A percentile compares a stretch with the other conserved stretches of the same genome.
phyloP scores from a whole-genome alignment of 306 rosid genomes.

The Medicago ruthenica region DNA sequence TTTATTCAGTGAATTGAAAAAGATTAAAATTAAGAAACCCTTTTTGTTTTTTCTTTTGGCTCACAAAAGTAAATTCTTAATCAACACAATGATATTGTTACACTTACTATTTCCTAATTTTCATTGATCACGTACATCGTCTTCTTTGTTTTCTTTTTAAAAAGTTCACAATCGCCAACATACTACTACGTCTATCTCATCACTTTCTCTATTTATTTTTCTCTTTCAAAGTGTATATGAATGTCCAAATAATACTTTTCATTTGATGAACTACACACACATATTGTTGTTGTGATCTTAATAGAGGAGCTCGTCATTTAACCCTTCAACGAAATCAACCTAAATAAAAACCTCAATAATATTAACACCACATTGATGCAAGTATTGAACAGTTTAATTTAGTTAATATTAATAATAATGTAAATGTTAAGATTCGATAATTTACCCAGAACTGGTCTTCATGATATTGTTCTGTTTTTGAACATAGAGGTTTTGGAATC shows the following conservation, averaged over 20 bases:
- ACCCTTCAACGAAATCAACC: slow-evolving; percentile 54
- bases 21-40: background rate
- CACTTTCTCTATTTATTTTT: too few relatives aligned
- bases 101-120: too few relatives aligned
- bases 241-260: too few relatives aligned
- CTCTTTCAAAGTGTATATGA: too few relatives aligned
- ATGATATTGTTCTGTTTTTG: slow-evolving; percentile 61
- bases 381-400: background rate
- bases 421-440: background rate
- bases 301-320: slow-evolving; percentile 47
- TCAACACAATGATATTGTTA: too few relatives aligned
- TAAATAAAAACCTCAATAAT: slow-evolving; percentile 23
- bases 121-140: too few relatives aligned
- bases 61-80: too few relatives aligned
- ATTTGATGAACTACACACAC: too few relatives aligned
- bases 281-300: background rate
- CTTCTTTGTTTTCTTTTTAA: too few relatives aligned
- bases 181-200: too few relatives aligned
- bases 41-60: slow-evolving; percentile 29
- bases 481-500: slow-evolving; percentile 61
- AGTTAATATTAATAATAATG: background rate
- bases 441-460: slow-evolving; percentile 80
- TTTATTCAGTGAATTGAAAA: slow-evolving; percentile 29
- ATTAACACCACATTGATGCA: background rate
- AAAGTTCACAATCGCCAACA: too few relatives aligned